phyloP scores from a whole-genome alignment of 1,284 basidiomycete species.

The Sporisorium iseilematis-ciliati region DNA sequence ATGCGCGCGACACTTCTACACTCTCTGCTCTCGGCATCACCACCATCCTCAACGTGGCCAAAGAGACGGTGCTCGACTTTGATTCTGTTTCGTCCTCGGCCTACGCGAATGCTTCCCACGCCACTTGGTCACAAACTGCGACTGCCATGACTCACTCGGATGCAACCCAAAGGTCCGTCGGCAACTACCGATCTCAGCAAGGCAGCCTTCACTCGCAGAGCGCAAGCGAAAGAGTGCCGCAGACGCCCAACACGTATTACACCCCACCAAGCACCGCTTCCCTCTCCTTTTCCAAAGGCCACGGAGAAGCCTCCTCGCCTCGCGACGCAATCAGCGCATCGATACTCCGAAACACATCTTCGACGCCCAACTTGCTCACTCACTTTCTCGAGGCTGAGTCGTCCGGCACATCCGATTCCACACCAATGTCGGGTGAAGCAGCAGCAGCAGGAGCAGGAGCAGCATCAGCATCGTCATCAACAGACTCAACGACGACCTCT shows the following conservation, averaged over 20 bases:
- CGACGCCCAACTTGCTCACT: conserved; percentile 60
- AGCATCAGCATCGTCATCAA: not conserved
- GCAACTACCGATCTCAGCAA: conserved; percentile 3
- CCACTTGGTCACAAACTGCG: conserved; percentile 19
- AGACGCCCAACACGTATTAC: conserved; percentile 35
- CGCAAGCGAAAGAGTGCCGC: conserved; percentile 12
- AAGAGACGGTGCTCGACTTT: conserved; percentile 71
- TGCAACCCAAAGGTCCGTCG: not conserved
- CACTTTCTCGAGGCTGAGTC: conserved; percentile 30
- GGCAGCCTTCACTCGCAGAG: not conserved
- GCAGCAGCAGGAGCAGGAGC: not conserved
- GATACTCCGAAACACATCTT: conserved; percentile 56
- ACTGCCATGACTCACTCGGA: conserved; percentile 6
- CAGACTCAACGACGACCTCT: conserved; percentile 9
- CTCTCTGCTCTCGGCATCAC: conserved; percentile 81
- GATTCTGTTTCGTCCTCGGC: conserved; percentile 4
- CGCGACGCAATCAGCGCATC: conserved; percentile 34
- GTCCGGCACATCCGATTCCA: conserved; percentile 4
- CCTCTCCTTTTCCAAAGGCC: conserved; percentile 1
- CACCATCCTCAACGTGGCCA: conserved; percentile 92
- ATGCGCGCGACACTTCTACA: conserved; percentile 81
- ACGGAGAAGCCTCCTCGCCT: conserved; percentile 23
- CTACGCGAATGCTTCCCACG: conserved; percentile 12
- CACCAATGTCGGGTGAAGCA: not conserved
- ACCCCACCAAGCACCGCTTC: conserved; percentile 44